Evolutionary conservation across 2,329 filamentous ascomycete species (phyloP).

Genomic region (Venturia oleaginea): DNA sequence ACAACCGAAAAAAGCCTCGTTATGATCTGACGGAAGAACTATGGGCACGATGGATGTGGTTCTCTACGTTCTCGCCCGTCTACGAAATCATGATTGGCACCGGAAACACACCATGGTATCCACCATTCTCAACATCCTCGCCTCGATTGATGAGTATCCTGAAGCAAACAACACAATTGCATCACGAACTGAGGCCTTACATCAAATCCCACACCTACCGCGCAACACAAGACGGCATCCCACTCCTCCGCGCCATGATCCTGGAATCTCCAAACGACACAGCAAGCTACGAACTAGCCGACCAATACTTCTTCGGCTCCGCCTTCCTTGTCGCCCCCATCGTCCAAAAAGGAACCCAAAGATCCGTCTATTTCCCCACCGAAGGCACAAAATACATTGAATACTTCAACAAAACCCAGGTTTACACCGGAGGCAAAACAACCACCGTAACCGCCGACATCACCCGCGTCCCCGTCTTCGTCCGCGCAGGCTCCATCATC

Average conservation of each 20-base stretch:
- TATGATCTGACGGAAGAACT: slow-evolving; percentile 24
- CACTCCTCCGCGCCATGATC: slow-evolving; percentile 28
- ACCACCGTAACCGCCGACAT: slow-evolving; percentile 18
- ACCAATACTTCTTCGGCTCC: slow-evolving; percentile 27
- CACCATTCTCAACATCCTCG: slow-evolving; percentile 19
- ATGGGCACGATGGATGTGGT: slow-evolving; percentile 33
- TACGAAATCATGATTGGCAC: slow-evolving; percentile 30
- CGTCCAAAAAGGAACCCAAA: slow-evolving; percentile 20
- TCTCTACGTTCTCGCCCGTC: slow-evolving; percentile 28
- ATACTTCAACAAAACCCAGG: slow-evolving; percentile 24
- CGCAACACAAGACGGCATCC: slow-evolving; percentile 23
- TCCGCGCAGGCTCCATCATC: slow-evolving; percentile 27
- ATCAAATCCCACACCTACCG: slow-evolving; percentile 26
- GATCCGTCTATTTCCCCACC: slow-evolving; percentile 26
- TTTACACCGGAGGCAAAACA: slow-evolving; percentile 21
- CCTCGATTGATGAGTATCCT: slow-evolving; percentile 23
- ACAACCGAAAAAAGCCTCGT: slow-evolving; percentile 19
- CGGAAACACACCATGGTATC: slow-evolving; percentile 29
- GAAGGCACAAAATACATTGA: slow-evolving; percentile 23
- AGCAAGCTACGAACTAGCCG: slow-evolving; percentile 19
- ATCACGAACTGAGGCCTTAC: slow-evolving; percentile 26
- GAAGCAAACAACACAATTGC: slow-evolving; percentile 25
- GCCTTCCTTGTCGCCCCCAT: slow-evolving; percentile 29
- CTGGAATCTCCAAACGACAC: slow-evolving; percentile 25
- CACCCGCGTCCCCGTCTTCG: slow-evolving; percentile 25